phyloP scores from a whole-genome alignment of 768 basidiomycete species.

The Neoboletus magnificus region DNA sequence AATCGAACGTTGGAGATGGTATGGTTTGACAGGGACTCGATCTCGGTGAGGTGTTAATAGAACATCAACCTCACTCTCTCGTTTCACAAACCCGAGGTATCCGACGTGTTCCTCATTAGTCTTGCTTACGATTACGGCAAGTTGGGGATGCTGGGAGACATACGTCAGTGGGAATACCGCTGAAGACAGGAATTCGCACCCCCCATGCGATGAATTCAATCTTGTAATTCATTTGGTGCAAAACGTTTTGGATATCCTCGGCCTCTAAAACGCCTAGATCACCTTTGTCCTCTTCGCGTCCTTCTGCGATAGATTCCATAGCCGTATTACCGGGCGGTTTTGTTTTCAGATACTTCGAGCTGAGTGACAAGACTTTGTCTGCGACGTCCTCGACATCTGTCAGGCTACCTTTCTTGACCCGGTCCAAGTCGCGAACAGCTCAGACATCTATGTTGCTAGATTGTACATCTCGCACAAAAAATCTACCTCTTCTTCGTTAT shows the following conservation, averaged over 20 bases:
- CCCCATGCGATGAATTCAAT: background rate
- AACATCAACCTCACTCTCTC: too few relatives aligned
- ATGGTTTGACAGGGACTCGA: background rate
- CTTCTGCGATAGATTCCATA: background rate
- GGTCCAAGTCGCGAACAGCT: background rate
- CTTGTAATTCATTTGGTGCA: too few relatives aligned
- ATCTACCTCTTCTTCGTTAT: background rate
- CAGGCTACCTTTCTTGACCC: background rate
- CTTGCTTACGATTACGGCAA: too few relatives aligned
- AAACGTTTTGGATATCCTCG: conserved; percentile 3
- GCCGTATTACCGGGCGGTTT: background rate
- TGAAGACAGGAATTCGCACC: too few relatives aligned
- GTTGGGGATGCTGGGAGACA: background rate
- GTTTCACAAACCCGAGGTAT: too few relatives aligned
- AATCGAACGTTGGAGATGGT: background rate
- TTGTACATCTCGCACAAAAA: too few relatives aligned
- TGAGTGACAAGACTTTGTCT: background rate
- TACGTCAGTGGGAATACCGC: background rate
- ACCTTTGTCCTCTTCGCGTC: background rate
- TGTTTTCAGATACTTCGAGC: background rate
- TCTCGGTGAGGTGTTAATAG: background rate
- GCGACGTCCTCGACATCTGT: background rate
- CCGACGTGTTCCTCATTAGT: too few relatives aligned
- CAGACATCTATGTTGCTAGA: background rate
- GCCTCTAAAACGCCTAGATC: background rate